Conservation (phyloP, 73 alveolate genomes). For the Effrenium voratum region DNA sequence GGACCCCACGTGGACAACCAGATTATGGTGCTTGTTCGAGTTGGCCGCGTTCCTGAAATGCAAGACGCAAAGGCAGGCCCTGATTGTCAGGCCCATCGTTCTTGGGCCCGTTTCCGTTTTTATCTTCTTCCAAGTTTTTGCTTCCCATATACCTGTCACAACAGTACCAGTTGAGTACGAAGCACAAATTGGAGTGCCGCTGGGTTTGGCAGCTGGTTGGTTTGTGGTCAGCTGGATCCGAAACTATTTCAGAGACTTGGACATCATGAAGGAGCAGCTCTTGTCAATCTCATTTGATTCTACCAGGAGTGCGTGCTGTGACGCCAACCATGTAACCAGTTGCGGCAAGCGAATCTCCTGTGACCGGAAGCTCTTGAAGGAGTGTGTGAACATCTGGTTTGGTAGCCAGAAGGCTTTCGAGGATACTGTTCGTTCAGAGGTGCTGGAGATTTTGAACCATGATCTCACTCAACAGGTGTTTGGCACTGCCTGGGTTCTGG, state of each 20-base stretch:
- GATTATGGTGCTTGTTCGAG: not conserved
- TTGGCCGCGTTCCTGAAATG: not conserved
- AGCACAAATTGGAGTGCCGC: not conserved
- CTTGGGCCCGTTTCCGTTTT: not conserved
- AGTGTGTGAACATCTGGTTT: slow-evolving; percentile 16
- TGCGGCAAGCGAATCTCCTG: not conserved
- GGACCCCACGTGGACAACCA: not conserved
- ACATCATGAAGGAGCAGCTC: slow-evolving; percentile 4
- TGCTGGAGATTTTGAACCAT: not conserved
- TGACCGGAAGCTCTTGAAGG: slow-evolving; percentile 12
- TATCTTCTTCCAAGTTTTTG: not conserved
- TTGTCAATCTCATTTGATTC: not conserved
- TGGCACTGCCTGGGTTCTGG: slow-evolving; percentile 17
- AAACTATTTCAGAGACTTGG: slow-evolving; percentile 9
- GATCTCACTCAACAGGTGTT: not conserved
- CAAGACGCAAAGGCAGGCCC: not conserved
- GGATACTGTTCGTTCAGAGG: slow-evolving; percentile 16
- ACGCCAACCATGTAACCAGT: not conserved
- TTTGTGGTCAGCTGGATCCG: not conserved
- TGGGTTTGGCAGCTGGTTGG: not conserved
- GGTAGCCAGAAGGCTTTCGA: not conserved
- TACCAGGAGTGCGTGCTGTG: slow-evolving; percentile 16
- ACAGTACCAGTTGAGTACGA: not conserved
- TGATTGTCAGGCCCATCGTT: slow-evolving; percentile 5
- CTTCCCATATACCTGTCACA: not conserved